Percentiles rank a stretch among this genome's conserved stretches.
Conservation (phyloP, 2,329 filamentous ascomycete genomes). For the Aspergillus texensis region DNA sequence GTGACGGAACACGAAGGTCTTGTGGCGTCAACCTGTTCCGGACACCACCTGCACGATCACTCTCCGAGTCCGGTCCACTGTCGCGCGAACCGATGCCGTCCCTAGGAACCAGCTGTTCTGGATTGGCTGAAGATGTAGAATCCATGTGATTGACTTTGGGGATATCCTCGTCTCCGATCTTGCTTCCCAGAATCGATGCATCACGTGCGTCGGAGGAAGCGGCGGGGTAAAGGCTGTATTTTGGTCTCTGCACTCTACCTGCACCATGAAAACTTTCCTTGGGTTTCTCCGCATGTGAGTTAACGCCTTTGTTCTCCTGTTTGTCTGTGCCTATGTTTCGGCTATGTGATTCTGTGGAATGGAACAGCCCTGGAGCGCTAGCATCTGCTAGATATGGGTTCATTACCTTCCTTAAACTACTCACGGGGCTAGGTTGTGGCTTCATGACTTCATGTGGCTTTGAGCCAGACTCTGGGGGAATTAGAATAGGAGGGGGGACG, state of each 20-base stretch:
- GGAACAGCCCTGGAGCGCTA: conserved; percentile 20
- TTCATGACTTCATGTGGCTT: conserved; percentile 33
- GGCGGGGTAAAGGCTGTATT: conserved; percentile 32
- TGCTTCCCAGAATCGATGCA: conserved; percentile 38
- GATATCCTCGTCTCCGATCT: conserved; percentile 38
- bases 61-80: conserved; percentile 13
- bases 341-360: conserved; percentile 27
- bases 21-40: conserved; percentile 14
- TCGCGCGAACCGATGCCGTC: conserved; percentile 12
- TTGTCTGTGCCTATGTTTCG: conserved; percentile 22
- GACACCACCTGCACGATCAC: conserved; percentile 6
- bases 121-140: conserved; percentile 20
- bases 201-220: conserved; percentile 28
- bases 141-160: conserved; percentile 25
- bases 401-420: conserved; percentile 84
- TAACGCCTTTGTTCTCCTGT: conserved; percentile 19
- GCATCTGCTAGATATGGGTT: conserved; percentile 70
- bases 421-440: conserved; percentile 64
- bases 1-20: conserved; percentile 18
- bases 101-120: conserved; percentile 5
- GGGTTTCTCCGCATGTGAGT: conserved; percentile 24
- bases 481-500: conserved; percentile 60
- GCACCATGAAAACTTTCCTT: conserved; percentile 30
- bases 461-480: conserved; percentile 49
- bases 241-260: conserved; percentile 26